These are phyloP conservation scores for Schoenoplectus tabernaemontani DNA, from an alignment of 202 grass and related monocot genomes.

Conservation along the genomic window DNA sequence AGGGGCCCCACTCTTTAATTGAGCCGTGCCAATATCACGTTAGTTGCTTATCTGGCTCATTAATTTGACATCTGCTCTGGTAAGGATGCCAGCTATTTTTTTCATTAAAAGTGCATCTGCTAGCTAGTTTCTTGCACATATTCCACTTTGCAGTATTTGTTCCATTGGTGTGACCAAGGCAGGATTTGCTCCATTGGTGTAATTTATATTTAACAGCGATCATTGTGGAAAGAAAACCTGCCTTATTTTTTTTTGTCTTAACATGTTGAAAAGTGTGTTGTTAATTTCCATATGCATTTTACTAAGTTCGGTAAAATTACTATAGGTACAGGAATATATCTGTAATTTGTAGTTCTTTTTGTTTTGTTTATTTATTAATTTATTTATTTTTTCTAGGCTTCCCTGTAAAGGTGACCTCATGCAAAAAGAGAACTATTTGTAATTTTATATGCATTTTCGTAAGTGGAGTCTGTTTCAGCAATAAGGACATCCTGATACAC, in stretches of 20 bases:
- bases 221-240: background rate
- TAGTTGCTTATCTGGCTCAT: background rate
- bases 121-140: background rate
- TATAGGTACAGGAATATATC: slow-evolving; percentile 17
- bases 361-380: too few relatives aligned
- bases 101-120: background rate
- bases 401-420: background rate
- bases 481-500: background rate
- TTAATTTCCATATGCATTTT: background rate
- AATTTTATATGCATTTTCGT: background rate
- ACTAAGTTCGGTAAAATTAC: background rate
- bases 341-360: background rate
- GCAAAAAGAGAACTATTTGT: background rate
- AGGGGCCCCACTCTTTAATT: slow-evolving; percentile 57
- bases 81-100: background rate
- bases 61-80: background rate
- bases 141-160: background rate
- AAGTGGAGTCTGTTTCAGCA: background rate
- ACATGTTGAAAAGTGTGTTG: slow-evolving; percentile 4
- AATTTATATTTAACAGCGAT: background rate
- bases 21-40: slow-evolving; percentile 98
- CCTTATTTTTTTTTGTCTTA: background rate
- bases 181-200: background rate
- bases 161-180: background rate
- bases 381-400: background rate